Base-by-base conservation (phyloP, 768 basidiomycete species). In the Suillus occidentalis region DNA sequence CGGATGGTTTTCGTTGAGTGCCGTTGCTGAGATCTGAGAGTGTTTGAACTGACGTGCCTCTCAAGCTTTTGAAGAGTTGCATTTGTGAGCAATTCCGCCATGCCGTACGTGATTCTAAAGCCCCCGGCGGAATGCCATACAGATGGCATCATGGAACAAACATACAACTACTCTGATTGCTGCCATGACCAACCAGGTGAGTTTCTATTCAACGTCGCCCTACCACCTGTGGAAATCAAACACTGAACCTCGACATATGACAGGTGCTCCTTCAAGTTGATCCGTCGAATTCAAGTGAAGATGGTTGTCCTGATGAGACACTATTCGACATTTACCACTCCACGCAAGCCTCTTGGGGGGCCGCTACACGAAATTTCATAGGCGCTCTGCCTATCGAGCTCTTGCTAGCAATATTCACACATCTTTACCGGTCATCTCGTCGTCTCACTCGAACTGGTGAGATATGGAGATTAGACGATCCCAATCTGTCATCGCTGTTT, bases 301-400 rank as follows among this genome's bases (percentile, higher is more conserved):
- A 18, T n/a, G n/a, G 20, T 36, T 36, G 31, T 55, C 53, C 53
- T 14, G 53, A 55, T 13, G 53, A 55, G 34, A 36, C 53, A 6
- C 34, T 55, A 34, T 55, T 55, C 34, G 20, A 34, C 34, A n/a
- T 55, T 55, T 55, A 55, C 53, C 20, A 55, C 20, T 55, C 52
- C 10, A 34, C 31, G 10, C 52, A 34, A 34, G 5, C 20, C 53
- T 31, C 52, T 31, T 5, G 49, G 25, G 9, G 4, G 28, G 9
- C 34, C 6, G 53, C 53, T 6, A n/a, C 34, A 36, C 53, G 20
- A 36, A 55, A 55, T 36, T 55, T 55, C n/a, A 55, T 55, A 36
- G 53, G 43, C 36, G 28, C 57, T 1, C 39, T 65, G 12, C 64
- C 64, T 18, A 40, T 50, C 13, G 64, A 65, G 39, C 28, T 65